phyloP scores from a whole-genome alignment of 2,329 filamentous ascomycete genomes.

The Aspergillus tanneri region DNA sequence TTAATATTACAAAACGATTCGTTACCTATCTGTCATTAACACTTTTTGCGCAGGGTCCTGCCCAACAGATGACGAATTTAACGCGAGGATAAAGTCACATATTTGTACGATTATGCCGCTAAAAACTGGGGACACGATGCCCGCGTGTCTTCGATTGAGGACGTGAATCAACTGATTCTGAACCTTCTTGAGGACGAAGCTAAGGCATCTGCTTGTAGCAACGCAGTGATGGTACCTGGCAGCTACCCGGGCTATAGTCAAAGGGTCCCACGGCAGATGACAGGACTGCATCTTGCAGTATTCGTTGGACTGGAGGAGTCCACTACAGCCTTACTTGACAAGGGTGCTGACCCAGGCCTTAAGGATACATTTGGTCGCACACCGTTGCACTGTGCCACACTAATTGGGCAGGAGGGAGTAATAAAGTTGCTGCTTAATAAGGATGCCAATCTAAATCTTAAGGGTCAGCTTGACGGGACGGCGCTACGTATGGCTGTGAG shows the following conservation, averaged over 20 bases:
- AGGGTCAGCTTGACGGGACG: not conserved
- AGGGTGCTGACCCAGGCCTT: not conserved
- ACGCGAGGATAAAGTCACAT: not conserved
- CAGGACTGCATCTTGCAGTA: slow-evolving; percentile 7
- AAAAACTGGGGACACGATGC: slow-evolving; percentile 19
- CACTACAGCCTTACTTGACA: not conserved
- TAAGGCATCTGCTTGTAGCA: not conserved
- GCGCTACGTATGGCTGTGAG: not conserved
- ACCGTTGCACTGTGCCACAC: not conserved
- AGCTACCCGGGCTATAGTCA: not conserved
- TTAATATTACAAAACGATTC: slow-evolving; percentile 17
- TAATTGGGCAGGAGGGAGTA: not conserved
- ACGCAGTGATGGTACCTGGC: not conserved
- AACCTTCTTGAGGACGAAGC: not conserved
- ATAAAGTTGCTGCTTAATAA: not conserved
- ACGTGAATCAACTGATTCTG: not conserved
- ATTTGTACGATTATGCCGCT: slow-evolving; percentile 15
- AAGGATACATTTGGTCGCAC: slow-evolving; percentile 1
- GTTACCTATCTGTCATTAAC: slow-evolving; percentile 26
- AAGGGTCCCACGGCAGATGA: not conserved
- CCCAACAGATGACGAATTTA: not conserved
- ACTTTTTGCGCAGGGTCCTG: slow-evolving; percentile 12
- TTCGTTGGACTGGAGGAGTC: slow-evolving; percentile 4
- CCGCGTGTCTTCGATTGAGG: not conserved
- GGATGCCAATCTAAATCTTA: not conserved